phyloP scores from a whole-genome alignment of 1,284 basidiomycete genomes.

The Fomitopsis betulina region DNA sequence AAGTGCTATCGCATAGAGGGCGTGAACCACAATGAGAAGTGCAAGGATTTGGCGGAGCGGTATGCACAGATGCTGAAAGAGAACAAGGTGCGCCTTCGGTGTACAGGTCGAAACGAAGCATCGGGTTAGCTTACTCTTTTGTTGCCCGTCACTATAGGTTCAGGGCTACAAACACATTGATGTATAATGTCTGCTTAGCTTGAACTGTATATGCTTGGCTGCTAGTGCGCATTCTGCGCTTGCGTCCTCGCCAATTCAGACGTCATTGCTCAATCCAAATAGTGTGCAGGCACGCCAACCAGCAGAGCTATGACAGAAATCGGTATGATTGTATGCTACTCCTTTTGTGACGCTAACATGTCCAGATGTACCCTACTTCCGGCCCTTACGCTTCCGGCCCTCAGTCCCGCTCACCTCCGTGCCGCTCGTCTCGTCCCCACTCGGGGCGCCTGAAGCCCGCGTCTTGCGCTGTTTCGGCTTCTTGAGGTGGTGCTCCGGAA shows the following conservation, averaged over 20 bases:
- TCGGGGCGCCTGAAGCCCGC: conserved; percentile 41
- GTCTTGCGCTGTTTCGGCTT: conserved; percentile 53
- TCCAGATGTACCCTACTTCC: conserved; percentile 38
- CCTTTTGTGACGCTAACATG: conserved; percentile 13
- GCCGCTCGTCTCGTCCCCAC: conserved; percentile 66
- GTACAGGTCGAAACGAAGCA: background rate
- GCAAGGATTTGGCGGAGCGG: conserved; percentile 82
- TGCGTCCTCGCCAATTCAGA: background rate
- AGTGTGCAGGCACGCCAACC: too few relatives aligned
- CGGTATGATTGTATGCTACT: too few relatives aligned
- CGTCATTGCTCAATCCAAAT: too few relatives aligned
- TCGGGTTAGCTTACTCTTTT: background rate
- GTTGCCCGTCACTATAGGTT: conserved; percentile 19
- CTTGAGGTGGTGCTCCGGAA: conserved; percentile 82
- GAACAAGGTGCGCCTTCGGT: conserved; percentile 66
- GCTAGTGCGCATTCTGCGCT: background rate
- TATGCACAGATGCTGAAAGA: conserved; percentile 82
- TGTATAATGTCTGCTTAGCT: conserved; percentile 18
- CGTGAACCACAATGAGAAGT: conserved; percentile 88
- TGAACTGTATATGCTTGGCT: background rate
- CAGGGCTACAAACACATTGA: conserved; percentile 37
- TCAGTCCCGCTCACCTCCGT: conserved; percentile 55
- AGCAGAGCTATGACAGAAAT: too few relatives aligned
- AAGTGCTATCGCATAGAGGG: conserved; percentile 93
- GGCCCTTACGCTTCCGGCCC: conserved; percentile 53